These are phyloP conservation scores for Nigrospora sphaerica DNA, from an alignment of 2,329 filamentous ascomycete species.

Conservation along the genomic window DNA sequence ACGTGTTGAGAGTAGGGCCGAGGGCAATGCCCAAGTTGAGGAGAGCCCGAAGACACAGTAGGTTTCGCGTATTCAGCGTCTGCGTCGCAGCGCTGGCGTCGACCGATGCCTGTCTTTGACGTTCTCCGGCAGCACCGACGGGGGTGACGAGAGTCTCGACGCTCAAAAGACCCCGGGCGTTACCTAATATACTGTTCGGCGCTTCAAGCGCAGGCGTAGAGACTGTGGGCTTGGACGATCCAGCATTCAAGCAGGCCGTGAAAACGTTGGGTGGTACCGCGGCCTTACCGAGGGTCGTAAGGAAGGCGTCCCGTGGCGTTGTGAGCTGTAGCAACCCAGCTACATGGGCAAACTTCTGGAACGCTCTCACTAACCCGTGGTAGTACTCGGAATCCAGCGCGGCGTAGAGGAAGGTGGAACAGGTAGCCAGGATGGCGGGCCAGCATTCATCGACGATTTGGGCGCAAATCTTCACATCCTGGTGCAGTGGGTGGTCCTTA, in stretches of 20 bases:
- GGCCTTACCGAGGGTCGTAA: slow-evolving; percentile 89
- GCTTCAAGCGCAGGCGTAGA: slow-evolving; percentile 43
- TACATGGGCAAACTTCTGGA: slow-evolving; percentile 93
- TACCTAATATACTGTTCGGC: slow-evolving; percentile 55
- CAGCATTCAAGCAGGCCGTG: slow-evolving; percentile 49
- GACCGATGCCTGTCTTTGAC: slow-evolving; percentile 49
- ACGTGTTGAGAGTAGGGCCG: slow-evolving; percentile 74
- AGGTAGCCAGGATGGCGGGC: slow-evolving; percentile 91
- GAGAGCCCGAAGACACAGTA: slow-evolving; percentile 82
- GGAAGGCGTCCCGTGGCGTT: slow-evolving; percentile 86
- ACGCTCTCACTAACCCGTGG: slow-evolving; percentile 81
- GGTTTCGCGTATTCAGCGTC: slow-evolving; percentile 76
- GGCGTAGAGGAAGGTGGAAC: slow-evolving; percentile 90
- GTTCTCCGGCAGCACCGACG: slow-evolving; percentile 48
- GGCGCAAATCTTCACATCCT: slow-evolving; percentile 70
- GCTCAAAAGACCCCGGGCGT: slow-evolving; percentile 65
- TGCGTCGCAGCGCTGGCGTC: slow-evolving; percentile 39
- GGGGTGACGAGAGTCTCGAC: slow-evolving; percentile 64
- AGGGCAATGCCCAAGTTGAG: slow-evolving; percentile 94
- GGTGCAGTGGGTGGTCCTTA: slow-evolving; percentile 62
- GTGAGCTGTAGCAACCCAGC: slow-evolving; percentile 77
- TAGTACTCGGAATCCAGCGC: slow-evolving; percentile 91
- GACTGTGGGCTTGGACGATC: slow-evolving; percentile 33
- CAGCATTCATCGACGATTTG: slow-evolving; percentile 85
- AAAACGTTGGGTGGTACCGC: slow-evolving; percentile 79